Conservation (phyloP, 2,329 filamentous ascomycete species). For the Stemphylium vesicarium region DNA sequence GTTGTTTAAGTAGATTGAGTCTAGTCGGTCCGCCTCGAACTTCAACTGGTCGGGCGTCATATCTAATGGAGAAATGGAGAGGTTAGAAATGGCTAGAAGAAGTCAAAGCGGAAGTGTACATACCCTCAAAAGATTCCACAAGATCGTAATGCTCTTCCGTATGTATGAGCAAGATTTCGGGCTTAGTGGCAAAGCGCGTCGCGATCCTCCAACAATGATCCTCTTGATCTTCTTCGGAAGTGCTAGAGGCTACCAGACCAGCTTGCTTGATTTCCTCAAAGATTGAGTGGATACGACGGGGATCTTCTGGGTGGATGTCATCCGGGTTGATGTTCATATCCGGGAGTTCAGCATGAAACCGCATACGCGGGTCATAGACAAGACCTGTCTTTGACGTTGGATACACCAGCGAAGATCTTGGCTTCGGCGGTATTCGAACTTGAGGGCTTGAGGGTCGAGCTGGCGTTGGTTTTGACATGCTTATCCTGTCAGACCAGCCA, state of each 20-base stretch:
- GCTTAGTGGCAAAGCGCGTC: slow-evolving; percentile 75
- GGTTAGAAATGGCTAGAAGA: slow-evolving; percentile 16
- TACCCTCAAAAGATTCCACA: slow-evolving; percentile 66
- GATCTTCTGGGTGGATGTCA: slow-evolving; percentile 92
- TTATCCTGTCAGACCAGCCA: slow-evolving; percentile 33
- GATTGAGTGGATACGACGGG: slow-evolving; percentile 88
- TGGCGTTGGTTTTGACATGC: slow-evolving; percentile 20
- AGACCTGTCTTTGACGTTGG: slow-evolving; percentile 52
- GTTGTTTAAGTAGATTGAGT: slow-evolving; percentile 67
- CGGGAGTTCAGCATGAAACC: slow-evolving; percentile 81
- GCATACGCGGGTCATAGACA: slow-evolving; percentile 91
- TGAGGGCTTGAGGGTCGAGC: slow-evolving; percentile 28
- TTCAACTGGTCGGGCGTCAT: slow-evolving; percentile 68
- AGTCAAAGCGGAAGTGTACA: slow-evolving; percentile 24
- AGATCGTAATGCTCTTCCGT: slow-evolving; percentile 78
- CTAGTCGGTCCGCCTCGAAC: slow-evolving; percentile 62
- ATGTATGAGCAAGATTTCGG: slow-evolving; percentile 84
- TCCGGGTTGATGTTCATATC: slow-evolving; percentile 55
- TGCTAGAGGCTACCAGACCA: slow-evolving; percentile 73
- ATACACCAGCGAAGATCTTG: slow-evolving; percentile 45
- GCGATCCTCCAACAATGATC: slow-evolving; percentile 71
- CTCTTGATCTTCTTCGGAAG: slow-evolving; percentile 54
- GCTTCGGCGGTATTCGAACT: slow-evolving; percentile 39
- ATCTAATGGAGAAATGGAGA: slow-evolving; percentile 13
- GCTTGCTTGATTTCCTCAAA: slow-evolving; percentile 85